Evolutionary conservation across 768 basidiomycete species (phyloP).

Genomic region (Cystobasidiopsis lactophilus): DNA sequence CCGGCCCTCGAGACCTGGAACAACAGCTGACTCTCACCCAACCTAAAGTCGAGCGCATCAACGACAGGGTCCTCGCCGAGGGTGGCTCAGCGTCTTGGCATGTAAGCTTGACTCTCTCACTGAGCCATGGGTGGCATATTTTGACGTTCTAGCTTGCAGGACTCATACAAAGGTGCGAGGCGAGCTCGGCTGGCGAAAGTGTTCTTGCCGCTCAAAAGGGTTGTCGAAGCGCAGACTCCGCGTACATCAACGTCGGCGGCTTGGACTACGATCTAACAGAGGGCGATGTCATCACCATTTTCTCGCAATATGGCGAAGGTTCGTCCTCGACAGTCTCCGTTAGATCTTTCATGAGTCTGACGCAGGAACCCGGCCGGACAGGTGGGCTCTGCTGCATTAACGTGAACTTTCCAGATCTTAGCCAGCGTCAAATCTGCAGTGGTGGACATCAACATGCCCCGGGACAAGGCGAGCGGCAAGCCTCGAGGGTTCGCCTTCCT

Average conservation of each 20-base stretch:
- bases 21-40: too few relatives aligned
- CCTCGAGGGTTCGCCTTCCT: slow-evolving; percentile 80
- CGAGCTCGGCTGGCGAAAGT: too few relatives aligned
- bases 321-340: neutral
- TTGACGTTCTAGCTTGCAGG: too few relatives aligned
- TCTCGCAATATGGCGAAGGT: slow-evolving; percentile 59
- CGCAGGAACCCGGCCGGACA: too few relatives aligned
- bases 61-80: slow-evolving; percentile 61
- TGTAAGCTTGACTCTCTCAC: slow-evolving; percentile 24
- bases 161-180: too few relatives aligned
- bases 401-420: slow-evolving; percentile 1
- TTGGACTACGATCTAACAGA: slow-evolving; percentile 74
- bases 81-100: slow-evolving; percentile 59
- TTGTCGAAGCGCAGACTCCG: slow-evolving; percentile 40
- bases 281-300: slow-evolving; percentile 89
- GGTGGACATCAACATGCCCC: slow-evolving; percentile 79
- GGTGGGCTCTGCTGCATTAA: neutral
- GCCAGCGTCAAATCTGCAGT: slow-evolving; percentile 87
- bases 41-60: slow-evolving; percentile 47
- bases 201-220: too few relatives aligned
- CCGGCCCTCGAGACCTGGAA: too few relatives aligned
- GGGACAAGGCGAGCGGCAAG: slow-evolving; percentile 82
- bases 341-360: neutral
- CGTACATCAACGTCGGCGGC: slow-evolving; percentile 83
- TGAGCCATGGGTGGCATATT: too few relatives aligned